phyloP scores from a whole-genome alignment of 1,139 yeast species.

The Suhomyces terraborum region DNA sequence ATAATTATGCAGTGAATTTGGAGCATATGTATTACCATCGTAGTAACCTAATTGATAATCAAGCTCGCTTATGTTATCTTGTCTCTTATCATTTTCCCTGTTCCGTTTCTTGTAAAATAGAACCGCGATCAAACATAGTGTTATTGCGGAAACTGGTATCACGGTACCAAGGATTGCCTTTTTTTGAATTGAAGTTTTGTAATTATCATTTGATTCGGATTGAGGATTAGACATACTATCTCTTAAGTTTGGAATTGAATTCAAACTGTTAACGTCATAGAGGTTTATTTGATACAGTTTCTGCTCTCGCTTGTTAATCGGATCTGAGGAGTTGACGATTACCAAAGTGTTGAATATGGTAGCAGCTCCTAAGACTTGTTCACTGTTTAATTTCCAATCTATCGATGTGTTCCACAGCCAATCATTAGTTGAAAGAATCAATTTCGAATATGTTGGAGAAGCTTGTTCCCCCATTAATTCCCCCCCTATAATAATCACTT shows the following conservation, averaged over 20 bases:
- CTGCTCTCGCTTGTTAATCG: constrained; percentile 17
- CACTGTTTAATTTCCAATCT: constrained; percentile 19
- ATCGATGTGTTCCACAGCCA: constrained; percentile 47
- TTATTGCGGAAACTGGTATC: constrained; percentile 31
- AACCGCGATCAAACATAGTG: constrained; percentile 22
- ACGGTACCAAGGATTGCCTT: constrained; percentile 42
- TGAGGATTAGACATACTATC: constrained; percentile 14
- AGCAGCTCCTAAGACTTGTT: constrained; percentile 43
- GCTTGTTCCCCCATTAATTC: constrained; percentile 30
- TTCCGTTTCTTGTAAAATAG: constrained; percentile 26
- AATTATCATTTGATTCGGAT: background rate
- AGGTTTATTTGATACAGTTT: constrained; percentile 28
- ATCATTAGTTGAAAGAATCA: constrained; percentile 33
- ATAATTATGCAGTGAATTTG: constrained; percentile 10
- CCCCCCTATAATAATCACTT: constrained; percentile 44
- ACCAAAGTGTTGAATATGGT: constrained; percentile 47
- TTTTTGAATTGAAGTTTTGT: constrained; percentile 19
- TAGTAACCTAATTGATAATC: constrained; percentile 41
- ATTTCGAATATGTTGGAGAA: constrained; percentile 41
- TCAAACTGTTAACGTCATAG: constrained; percentile 28
- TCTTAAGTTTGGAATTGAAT: constrained; percentile 24
- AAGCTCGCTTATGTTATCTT: constrained; percentile 30
- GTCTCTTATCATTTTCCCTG: constrained; percentile 15
- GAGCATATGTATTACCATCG: constrained; percentile 16
- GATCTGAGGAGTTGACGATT: constrained; percentile 29